phyloP scores from a whole-genome alignment of 768 basidiomycete genomes.

The Phylloporus sp. region DNA sequence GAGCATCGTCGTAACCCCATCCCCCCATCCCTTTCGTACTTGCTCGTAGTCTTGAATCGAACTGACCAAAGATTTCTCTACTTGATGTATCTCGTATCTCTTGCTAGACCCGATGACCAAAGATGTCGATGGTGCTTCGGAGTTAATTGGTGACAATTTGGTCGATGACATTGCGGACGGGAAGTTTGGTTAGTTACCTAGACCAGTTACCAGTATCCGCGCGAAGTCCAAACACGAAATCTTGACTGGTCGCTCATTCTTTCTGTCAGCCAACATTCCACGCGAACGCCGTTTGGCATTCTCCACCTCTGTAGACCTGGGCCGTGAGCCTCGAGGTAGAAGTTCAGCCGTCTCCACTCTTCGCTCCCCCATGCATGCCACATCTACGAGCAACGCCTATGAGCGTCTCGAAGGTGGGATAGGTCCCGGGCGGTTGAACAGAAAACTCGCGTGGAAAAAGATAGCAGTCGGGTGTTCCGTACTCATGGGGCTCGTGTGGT shows the following conservation, averaged over 20 bases:
- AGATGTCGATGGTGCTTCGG: background rate
- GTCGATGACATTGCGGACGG: no score
- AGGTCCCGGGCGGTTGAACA: conserved; percentile 41
- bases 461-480: conserved; percentile 54
- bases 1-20: conserved; percentile 52
- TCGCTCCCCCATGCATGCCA: conserved; percentile 18
- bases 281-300: conserved; percentile 18
- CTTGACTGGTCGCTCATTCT: background rate
- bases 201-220: no score
- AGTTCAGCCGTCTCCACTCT: conserved; percentile 1
- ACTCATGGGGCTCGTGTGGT: conserved; percentile 57
- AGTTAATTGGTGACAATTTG: background rate
- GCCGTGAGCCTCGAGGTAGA: conserved; percentile 23
- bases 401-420: conserved; percentile 60
- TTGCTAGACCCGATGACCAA: conserved; percentile 2
- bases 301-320: conserved; percentile 30
- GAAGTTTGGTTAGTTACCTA: no score
- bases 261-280: conserved; percentile 17
- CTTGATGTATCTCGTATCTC: conserved; percentile 2
- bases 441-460: conserved; percentile 56
- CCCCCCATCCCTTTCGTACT: conserved; percentile 1
- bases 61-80: conserved; percentile 1
- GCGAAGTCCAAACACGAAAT: background rate
- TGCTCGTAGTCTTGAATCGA: background rate
- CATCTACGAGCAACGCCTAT: conserved; percentile 43